phyloP scores from a whole-genome alignment of 192 early-diverging fungal species.

The Coemansia sp. region DNA sequence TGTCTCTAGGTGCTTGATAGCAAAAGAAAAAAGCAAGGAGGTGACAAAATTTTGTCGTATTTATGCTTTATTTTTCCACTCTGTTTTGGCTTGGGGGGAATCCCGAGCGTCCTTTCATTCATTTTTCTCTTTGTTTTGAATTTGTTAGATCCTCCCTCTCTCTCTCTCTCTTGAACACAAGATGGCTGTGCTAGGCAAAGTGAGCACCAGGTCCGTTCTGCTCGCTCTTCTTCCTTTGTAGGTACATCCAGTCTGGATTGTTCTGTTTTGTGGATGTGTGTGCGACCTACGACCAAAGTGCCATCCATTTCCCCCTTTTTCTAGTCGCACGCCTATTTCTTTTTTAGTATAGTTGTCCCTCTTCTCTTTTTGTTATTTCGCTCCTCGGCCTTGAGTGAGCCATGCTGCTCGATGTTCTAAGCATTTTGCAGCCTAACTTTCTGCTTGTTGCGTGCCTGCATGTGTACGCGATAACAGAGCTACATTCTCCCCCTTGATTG shows the following conservation, averaged over 20 bases:
- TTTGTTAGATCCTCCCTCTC: neutral
- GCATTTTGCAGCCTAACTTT: too few relatives aligned
- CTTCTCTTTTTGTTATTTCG: neutral
- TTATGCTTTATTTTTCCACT: neutral
- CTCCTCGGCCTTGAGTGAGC: too few relatives aligned
- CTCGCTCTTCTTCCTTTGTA: neutral
- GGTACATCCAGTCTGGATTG: neutral
- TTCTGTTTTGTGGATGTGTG: constrained; percentile 5
- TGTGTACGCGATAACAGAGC: too few relatives aligned
- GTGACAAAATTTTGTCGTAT: neutral
- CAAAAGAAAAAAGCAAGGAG: neutral
- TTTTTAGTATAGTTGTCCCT: neutral
- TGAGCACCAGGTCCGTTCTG: neutral
- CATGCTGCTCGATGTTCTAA: too few relatives aligned
- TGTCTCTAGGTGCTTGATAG: neutral
- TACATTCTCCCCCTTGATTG: too few relatives aligned
- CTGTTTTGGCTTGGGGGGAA: neutral
- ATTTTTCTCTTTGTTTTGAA: constrained; percentile 1
- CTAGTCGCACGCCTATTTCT: neutral
- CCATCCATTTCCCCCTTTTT: neutral
- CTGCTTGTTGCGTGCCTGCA: too few relatives aligned
- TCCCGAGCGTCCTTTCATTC: neutral
- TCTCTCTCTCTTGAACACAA: neutral
- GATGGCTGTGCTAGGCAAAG: neutral
- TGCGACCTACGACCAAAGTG: neutral